These are phyloP conservation scores for Blastobotrys peoriensis DNA, from an alignment of 805 yeast species.

Conservation along the genomic window DNA sequence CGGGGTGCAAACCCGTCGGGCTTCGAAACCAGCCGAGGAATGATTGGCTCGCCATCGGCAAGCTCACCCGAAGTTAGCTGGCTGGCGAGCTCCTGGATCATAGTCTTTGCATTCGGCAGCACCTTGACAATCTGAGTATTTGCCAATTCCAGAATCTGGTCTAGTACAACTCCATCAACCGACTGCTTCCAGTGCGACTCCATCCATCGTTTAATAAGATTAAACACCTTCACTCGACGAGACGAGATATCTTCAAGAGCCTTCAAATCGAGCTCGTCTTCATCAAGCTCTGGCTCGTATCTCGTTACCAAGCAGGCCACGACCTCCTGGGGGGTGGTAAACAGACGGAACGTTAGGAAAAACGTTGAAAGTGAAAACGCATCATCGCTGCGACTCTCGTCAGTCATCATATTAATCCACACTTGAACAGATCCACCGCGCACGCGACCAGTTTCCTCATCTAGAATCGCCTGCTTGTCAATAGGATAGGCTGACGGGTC, in stretches of 20 bases:
- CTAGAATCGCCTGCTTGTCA: constrained; percentile 9
- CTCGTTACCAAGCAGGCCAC: constrained; percentile 61
- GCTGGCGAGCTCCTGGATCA: constrained; percentile 19
- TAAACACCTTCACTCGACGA: constrained; percentile 48
- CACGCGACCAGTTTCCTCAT: constrained; percentile 21
- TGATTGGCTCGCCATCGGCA: constrained; percentile 19
- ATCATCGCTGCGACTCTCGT: constrained; percentile 35
- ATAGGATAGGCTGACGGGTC: constrained; percentile 4
- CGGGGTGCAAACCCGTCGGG: constrained; percentile 7
- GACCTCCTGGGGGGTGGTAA: constrained; percentile 59
- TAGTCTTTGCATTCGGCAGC: constrained; percentile 14
- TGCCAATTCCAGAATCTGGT: constrained; percentile 70
- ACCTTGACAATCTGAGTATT: constrained; percentile 13
- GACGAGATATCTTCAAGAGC: constrained; percentile 31
- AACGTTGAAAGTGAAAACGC: constrained; percentile 67
- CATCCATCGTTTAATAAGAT: constrained; percentile 75
- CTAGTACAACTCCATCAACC: constrained; percentile 52
- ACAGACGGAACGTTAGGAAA: constrained; percentile 69
- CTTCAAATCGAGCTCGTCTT: constrained; percentile 47
- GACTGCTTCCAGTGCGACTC: constrained; percentile 81
- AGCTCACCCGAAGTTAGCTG: constrained; percentile 11
- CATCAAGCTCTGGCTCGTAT: constrained; percentile 27
- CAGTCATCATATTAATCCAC: constrained; percentile 26
- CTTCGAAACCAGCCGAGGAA: constrained; percentile 14
- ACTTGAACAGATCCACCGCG: constrained; percentile 32